phyloP scores from a whole-genome alignment of 768 basidiomycete species.

The Boletellus ananas region DNA sequence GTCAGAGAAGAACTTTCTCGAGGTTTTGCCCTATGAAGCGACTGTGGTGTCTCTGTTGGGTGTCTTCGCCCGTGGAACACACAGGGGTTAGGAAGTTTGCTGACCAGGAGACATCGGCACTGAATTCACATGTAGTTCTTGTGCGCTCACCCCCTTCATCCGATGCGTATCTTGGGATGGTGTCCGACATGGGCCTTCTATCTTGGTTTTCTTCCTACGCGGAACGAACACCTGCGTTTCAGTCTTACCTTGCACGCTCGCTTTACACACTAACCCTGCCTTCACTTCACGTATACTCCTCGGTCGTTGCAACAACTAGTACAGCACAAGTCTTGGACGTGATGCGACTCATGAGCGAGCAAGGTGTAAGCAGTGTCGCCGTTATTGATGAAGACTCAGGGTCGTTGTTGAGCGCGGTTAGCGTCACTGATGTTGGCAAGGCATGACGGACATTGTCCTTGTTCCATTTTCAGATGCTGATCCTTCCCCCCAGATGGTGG shows the following conservation, averaged over 20 bases:
- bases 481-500: conserved; percentile 53
- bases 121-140: conserved; percentile 40
- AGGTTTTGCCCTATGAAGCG: conserved; percentile 58
- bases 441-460: conserved; percentile 32
- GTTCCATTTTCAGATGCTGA: neutral
- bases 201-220: conserved; percentile 62
- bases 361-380: conserved; percentile 80
- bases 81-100: conserved; percentile 50
- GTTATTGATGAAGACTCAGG: conserved; percentile 66
- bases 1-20: conserved; percentile 80
- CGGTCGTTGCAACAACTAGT: conserved; percentile 61
- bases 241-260: conserved; percentile 45
- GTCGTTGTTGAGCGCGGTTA: conserved; percentile 66
- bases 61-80: conserved; percentile 66
- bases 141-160: conserved; percentile 46
- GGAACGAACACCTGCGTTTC: conserved; percentile 37
- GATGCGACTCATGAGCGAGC: conserved; percentile 82
- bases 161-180: conserved; percentile 58
- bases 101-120: neutral
- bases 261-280: conserved; percentile 57
- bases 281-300: conserved; percentile 57
- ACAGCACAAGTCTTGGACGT: conserved; percentile 68
- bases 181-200: conserved; percentile 71
- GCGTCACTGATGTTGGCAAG: conserved; percentile 80
- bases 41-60: conserved; percentile 59